Evolutionary conservation across 257 asterid genomes (phyloP), one percentile per base, ranked within the genome.

Genomic region (Solanum sitiens): DNA sequence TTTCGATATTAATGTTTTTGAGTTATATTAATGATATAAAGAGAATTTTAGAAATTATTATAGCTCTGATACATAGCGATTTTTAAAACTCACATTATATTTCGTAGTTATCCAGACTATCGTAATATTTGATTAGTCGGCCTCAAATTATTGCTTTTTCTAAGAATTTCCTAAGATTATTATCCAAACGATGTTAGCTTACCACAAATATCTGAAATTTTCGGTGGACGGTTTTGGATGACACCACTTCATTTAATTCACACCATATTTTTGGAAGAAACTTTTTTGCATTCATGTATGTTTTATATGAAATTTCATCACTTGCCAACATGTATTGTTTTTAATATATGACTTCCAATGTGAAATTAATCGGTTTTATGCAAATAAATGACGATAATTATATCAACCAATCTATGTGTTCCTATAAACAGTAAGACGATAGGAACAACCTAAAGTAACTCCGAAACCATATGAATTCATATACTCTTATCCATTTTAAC

Each of bases 221-320:
- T 35, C 5, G 0, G 0, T 0, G 10, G 0, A 20, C 10, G 0
- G 0, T 73, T 73, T 18, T 20, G 2, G 1, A 6, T 35, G 47
- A 73, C 30, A 73, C 5, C 10, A 10, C 30, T 73, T 35, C 2
- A 72, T 2, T 72, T 33, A 72, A 72, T 73, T 10, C 50, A 5
- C 16, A 21, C 5, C 25, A 35, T 73, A 73, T 11, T 20, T 73
- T 35, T 0, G 30, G 9, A 18, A 1, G 61, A 35, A 18, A 72
- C n/a, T 32, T 71, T 2, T 33, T 14, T 20, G 15, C 8, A 73
- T 9, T 37, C 27, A 35, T 73, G 27, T 35, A 73, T 73, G 2
- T 70, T 32, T 0, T 32, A 8, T 70, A 15, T 71, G 14, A 71
- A 71, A 71, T 27, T 9, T 72, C 23, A 18, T 35, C 16, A 23